Evolutionary conservation across 2,329 filamentous ascomycete genomes (phyloP).

Genomic region (Apiospora aurea): DNA sequence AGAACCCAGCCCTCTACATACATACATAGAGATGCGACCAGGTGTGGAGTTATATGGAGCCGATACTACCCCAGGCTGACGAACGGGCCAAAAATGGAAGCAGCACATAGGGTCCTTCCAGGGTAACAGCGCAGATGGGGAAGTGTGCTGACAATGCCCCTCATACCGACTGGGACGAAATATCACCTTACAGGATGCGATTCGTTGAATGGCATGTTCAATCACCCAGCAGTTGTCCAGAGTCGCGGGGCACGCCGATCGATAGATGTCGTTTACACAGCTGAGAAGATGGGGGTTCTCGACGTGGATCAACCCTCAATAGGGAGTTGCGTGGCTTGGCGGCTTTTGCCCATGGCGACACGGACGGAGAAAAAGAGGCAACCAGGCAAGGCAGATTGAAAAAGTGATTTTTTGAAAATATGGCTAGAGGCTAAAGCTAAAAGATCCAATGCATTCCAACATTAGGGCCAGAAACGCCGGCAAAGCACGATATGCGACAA

Average conservation of each 20-base stretch:
- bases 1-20: background rate
- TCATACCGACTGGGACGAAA: background rate
- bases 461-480: constrained; percentile 2
- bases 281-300: background rate
- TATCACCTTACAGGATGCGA: constrained; percentile 8
- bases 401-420: background rate
- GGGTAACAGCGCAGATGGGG: background rate
- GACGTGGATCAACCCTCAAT: background rate
- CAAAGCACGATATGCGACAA: background rate
- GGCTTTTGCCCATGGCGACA: background rate
- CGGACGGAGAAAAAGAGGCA: background rate
- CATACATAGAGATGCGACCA: background rate
- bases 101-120: constrained; percentile 5
- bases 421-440: background rate
- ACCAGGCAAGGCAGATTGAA: background rate
- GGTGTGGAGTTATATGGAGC: too few relatives aligned
- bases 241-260: background rate
- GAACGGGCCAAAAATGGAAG: constrained; percentile 3
- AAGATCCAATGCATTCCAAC: constrained; percentile 5
- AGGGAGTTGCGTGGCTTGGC: background rate
- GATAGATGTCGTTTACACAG: background rate
- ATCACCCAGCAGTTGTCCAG: background rate
- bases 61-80: constrained; percentile 8
- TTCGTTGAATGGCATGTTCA: constrained; percentile 15
- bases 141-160: background rate